Evolutionary conservation across 2,329 filamentous ascomycete species (phyloP), one percentile per base, ranked within the genome.

Genomic region (Pyrenophora graminea): DNA sequence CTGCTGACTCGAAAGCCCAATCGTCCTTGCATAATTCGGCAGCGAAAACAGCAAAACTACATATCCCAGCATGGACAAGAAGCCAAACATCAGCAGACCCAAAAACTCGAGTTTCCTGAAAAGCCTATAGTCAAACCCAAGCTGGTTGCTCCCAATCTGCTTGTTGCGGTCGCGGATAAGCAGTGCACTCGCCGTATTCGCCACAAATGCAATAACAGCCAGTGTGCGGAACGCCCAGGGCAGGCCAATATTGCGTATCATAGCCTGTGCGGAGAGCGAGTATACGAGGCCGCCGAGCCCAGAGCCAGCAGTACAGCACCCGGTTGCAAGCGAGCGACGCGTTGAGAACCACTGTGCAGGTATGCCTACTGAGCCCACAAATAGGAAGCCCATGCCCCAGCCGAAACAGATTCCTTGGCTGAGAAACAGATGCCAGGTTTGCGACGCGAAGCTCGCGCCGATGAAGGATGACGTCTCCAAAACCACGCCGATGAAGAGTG

Each of bases 401-500:
- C 90, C 90, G 56, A 93, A 92, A 46, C 85, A 83, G 2, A 92
- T 66, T 4, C 90, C 90, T 67, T 93, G 90, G 5, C 81, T 83
- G 0, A 93, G 79, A 50, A 91, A 85, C 0, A 94, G 79, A 31
- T 93, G 89, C 86, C 88, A 92, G 50, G 90, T 85, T 48, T 83
- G 66, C 13, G 68, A 76, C 0, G 87, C 82, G 61, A 91, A 91
- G 12, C 85, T 88, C 6, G 89, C 88, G 1, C 83, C 84, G 38
- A 91, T 81, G 53, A 92, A 80, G 18, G 84, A 85, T 7, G 77
- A 74, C 39, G 85, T 80, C 68, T 90, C 83, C 39, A 92, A 75
- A 1, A 83, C 68, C 2, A 85, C 80, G 10, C 89, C 89, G 13
- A 86, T 72, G 33, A 86, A 77, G 18, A 93, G 79, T 0, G 85